Conservation (phyloP, 768 basidiomycete genomes). For the Mycena belliarum region DNA sequence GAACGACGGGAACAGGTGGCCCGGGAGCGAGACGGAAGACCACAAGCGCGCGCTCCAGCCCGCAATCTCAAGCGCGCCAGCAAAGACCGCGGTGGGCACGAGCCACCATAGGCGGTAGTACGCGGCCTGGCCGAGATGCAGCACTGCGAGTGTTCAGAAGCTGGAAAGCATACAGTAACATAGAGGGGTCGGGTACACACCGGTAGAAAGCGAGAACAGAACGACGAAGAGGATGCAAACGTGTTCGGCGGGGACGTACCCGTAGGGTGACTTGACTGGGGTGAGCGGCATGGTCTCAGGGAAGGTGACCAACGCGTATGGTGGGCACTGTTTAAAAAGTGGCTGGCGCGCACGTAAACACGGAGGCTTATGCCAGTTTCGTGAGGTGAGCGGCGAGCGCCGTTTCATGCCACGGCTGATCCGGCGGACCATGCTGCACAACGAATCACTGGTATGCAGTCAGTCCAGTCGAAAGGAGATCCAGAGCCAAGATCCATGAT, state of each 20-base stretch:
- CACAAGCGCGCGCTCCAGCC: slow-evolving; percentile 46
- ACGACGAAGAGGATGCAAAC: slow-evolving; percentile 38
- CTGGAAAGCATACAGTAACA: too few relatives aligned
- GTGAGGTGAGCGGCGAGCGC: too few relatives aligned
- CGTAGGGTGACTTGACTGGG: slow-evolving; percentile 28
- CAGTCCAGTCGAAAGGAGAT: too few relatives aligned
- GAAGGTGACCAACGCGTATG: too few relatives aligned
- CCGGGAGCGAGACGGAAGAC: slow-evolving; percentile 24
- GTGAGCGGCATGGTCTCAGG: too few relatives aligned
- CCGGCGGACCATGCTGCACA: too few relatives aligned
- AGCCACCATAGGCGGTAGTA: slow-evolving; percentile 41
- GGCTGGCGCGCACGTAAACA: too few relatives aligned
- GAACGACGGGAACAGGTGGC: slow-evolving; percentile 31
- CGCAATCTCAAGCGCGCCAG: slow-evolving; percentile 39
- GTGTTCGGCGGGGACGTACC: slow-evolving; percentile 38
- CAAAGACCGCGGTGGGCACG: slow-evolving; percentile 36
- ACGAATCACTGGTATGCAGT: too few relatives aligned
- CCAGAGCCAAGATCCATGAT: too few relatives aligned
- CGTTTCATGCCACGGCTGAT: too few relatives aligned
- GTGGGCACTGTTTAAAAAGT: too few relatives aligned
- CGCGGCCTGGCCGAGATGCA: slow-evolving; percentile 36
- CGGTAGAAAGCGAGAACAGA: slow-evolving; percentile 28
- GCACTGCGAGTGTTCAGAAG: slow-evolving; percentile 33
- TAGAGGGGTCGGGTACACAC: neutral
- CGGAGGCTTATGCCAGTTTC: too few relatives aligned